Evolutionary conservation across 2,329 filamentous ascomycete species (phyloP), one percentile per base, ranked within the genome.

Genomic region (Penicillium brasilianum): DNA sequence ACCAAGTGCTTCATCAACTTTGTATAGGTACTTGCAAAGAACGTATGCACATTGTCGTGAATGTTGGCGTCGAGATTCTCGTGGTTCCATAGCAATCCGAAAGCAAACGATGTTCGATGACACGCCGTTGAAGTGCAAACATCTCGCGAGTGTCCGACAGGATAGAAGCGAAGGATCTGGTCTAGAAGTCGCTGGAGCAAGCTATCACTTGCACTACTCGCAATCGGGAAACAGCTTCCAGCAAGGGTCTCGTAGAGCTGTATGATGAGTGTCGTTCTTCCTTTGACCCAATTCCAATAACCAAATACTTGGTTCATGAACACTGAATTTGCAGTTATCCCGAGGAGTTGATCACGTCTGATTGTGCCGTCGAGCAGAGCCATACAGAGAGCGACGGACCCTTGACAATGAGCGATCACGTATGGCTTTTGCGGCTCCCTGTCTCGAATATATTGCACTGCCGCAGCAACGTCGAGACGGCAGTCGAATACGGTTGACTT

Each of bases 141-240:
- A 48, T 48, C 44, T 28, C 44, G 44, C 13, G 44, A 48, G 44
- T 48, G 44, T n/a, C 44, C 44, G 14, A 48, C 44, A 4, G 44
- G 44, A 48, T 48, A 48, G 44, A 48, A 48, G 44, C 44, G 44
- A 3, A 48, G 44, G 10, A 48, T 48, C 20, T 48, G 44, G 44
- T 48, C 44, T n/a, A 48, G 44, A 7, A 48, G 3, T n/a, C 44
- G 13, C 7, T 30, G 44, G 14, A 48, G 44, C 7, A 48, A 16
- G 22, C 22, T 14, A 48, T 28, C 25, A 16, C 44, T n/a, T n/a
- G 13, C 6, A 48, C 22, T 30, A 4, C 22, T 43, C n/a, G 39
- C 44, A n/a, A 25, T 10, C 3, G 44, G 44, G 25, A 48, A 48
- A 10, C 6, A 48, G 1, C 44, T 30, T 16, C 44, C 44, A 10